These are phyloP conservation scores for Fusarium sp. DNA, from an alignment of 2,329 filamentous ascomycete genomes.

Conservation along the genomic window DNA sequence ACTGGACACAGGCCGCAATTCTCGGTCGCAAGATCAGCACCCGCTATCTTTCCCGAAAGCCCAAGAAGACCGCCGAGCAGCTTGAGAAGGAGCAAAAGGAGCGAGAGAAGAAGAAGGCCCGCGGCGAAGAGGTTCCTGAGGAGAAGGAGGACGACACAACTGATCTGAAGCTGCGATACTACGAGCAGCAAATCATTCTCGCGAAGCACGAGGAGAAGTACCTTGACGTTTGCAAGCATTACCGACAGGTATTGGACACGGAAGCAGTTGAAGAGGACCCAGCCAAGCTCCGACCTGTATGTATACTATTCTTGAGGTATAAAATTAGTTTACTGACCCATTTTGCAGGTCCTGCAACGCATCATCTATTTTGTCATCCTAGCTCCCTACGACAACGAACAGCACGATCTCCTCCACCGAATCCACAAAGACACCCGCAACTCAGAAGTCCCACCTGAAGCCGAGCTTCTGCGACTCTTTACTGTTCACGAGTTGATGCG, in stretches of 20 bases:
- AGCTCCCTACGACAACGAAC: constrained; percentile 97
- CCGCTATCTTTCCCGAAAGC: constrained; percentile 89
- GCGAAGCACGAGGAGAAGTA: constrained; percentile 99
- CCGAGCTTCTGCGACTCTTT: constrained; percentile 92
- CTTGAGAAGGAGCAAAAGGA: constrained; percentile 92
- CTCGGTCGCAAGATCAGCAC: constrained; percentile 98
- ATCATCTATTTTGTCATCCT: constrained; percentile 99
- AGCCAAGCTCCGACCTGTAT: constrained; percentile 85
- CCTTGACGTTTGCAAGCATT: constrained; percentile 97
- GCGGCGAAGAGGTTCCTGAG: constrained; percentile 83
- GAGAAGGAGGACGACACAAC: constrained; percentile 91
- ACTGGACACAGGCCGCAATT: constrained; percentile 97
- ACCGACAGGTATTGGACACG: constrained; percentile 95
- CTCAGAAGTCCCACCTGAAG: constrained; percentile 81
- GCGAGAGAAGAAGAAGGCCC: constrained; percentile 86
- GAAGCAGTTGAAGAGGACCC: constrained; percentile 94
- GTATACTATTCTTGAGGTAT: constrained; percentile 50
- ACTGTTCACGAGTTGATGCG: constrained; percentile 97
- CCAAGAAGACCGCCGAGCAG: constrained; percentile 91
- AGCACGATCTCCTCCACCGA: constrained; percentile 95
- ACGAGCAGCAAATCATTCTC: constrained; percentile 95
- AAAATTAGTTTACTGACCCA: constrained; percentile 30
- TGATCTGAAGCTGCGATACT: constrained; percentile 94
- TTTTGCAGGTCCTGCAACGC: constrained; percentile 82
- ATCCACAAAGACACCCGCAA: constrained; percentile 90